Conservation (phyloP, 768 basidiomycete genomes). For the Suillus hirtellus region DNA sequence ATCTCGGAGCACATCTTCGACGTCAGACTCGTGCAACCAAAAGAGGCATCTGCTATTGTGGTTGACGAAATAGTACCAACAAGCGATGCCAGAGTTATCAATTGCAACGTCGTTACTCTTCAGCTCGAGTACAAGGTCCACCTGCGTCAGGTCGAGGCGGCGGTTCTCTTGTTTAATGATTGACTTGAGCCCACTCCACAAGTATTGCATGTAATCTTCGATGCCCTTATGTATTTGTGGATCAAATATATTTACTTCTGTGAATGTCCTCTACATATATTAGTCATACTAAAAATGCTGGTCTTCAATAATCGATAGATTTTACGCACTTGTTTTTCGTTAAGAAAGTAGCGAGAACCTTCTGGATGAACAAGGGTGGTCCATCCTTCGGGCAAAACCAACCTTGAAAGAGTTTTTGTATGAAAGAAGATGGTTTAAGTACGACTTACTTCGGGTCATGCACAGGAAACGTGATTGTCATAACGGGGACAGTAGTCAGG, state of each 20-base stretch:
- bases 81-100: not conserved
- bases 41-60: not conserved
- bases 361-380: constrained; percentile 23
- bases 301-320: not conserved
- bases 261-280: not conserved
- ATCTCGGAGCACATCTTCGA: not conserved
- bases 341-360: constrained; percentile 60
- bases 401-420: not conserved
- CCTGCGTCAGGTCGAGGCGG: not conserved
- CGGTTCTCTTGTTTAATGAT: not conserved
- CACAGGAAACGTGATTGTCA: not conserved
- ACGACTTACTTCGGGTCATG: not conserved
- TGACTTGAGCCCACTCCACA: not conserved
- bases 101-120: not conserved
- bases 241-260: not conserved
- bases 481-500: not conserved
- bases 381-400: constrained; percentile 37
- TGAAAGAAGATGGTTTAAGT: not conserved
- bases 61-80: not conserved
- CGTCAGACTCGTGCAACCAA: not conserved
- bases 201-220: not conserved
- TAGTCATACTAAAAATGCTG: not conserved
- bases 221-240: not conserved
- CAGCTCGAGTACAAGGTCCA: not conserved
- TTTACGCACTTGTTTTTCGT: constrained; percentile 41